These are phyloP conservation scores for Quercus lobata DNA, from an alignment of 331 rosid species.

Conservation along the genomic window DNA sequence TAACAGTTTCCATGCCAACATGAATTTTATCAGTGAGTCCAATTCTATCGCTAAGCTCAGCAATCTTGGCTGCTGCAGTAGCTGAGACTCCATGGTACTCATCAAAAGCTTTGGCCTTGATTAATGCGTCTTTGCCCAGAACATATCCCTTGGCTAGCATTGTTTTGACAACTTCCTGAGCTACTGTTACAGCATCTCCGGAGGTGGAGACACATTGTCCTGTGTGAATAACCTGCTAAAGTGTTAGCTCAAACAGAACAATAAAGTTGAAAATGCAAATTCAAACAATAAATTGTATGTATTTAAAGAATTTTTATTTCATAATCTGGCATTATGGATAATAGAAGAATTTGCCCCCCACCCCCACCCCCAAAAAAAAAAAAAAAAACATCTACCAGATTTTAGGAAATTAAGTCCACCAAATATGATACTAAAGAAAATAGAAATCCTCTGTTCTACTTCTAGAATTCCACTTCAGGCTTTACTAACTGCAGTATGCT, in stretches of 20 bases:
- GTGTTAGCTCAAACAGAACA: neutral
- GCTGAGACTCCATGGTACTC: conserved; percentile 72
- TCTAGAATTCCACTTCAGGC: no score
- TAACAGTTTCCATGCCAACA: conserved; percentile 64
- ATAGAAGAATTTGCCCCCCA: no score
- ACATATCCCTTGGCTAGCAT: conserved; percentile 91
- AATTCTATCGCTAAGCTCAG: conserved; percentile 58
- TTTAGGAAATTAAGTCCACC: no score
- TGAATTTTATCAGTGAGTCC: conserved; percentile 72
- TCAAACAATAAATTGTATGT: neutral
- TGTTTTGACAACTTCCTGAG: conserved; percentile 79
- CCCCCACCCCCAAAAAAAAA: no score
- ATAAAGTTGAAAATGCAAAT: neutral
- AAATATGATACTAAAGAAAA: no score
- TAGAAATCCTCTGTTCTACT: no score
- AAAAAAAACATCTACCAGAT: no score
- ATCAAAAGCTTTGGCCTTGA: conserved; percentile 80
- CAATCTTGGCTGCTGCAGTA: conserved; percentile 71
- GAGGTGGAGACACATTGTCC: conserved; percentile 50
- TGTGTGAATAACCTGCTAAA: conserved; percentile 42
- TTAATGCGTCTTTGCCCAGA: conserved; percentile 73
- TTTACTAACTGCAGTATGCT: no score
- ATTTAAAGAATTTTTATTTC: no score
- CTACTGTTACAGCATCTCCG: conserved; percentile 67
- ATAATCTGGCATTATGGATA: no score